These are phyloP conservation scores for Jaltomata sinuosa DNA, from an alignment of 257 asterid genomes.

Conservation along the genomic window DNA sequence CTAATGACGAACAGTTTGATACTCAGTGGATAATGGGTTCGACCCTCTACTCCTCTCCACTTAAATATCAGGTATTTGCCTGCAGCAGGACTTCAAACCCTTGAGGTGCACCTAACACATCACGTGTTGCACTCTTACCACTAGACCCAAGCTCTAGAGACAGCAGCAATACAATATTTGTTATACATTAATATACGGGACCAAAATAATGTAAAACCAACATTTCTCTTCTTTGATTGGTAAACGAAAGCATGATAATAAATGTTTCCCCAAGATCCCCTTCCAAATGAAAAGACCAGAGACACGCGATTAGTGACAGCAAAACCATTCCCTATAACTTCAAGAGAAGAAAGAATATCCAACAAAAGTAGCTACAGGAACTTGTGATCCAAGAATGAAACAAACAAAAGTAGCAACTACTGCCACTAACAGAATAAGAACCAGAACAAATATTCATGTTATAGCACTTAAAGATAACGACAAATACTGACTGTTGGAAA, in stretches of 20 bases:
- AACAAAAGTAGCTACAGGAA: not conserved
- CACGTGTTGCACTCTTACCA: not conserved
- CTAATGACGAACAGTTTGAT: not conserved
- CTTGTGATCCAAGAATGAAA: not conserved
- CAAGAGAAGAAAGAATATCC: not conserved
- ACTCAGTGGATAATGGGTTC: not conserved
- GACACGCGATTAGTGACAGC: not conserved
- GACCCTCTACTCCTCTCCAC: not conserved
- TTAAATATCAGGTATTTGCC: not conserved
- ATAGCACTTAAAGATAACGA: not conserved
- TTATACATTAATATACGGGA: not conserved
- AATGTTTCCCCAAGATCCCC: not conserved
- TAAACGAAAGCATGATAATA: not conserved
- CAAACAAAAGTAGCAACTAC: not conserved
- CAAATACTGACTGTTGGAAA: not conserved
- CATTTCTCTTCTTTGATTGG: not conserved
- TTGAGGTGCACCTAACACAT: not conserved
- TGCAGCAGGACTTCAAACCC: not conserved
- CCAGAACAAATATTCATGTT: not conserved
- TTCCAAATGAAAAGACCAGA: not conserved
- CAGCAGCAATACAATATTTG: not conserved
- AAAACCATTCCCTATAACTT: not conserved
- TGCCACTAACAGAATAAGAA: not conserved
- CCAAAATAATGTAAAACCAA: not conserved
- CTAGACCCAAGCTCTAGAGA: not conserved